Base-by-base conservation (phyloP, 2,329 filamentous ascomycete species). In the Aspergillus novoparasiticus region DNA sequence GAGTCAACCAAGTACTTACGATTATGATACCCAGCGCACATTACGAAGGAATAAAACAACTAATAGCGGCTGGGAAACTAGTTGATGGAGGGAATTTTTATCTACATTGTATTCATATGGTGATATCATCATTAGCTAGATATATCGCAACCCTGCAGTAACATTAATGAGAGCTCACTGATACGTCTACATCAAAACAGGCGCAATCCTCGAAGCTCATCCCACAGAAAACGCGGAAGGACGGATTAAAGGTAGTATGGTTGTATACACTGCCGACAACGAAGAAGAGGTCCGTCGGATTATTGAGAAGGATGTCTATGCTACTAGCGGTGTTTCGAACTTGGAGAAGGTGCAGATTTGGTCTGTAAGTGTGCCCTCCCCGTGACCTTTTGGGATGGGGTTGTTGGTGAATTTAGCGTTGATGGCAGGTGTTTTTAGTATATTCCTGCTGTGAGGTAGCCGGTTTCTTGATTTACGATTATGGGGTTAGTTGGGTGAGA, bases 291-390 rank as follows among this genome's bases (percentile, higher is more conserved):
- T 69, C 5, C 61, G 58, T 2, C 14, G 57, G 9, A 54, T 69
- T 23, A 64, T 70, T 10, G 59, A 63, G 3, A 63, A 64, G 6
- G 67, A 71, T 26, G 54, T 68, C 3, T 67, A 71, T 12, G 60
- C 68, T 1, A 67, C 55, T 3, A 68, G 62, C 46, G 69, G 68
- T 4, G 66, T 70, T 1, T 70, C 68, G 69, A 66, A 71, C 43
- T 19, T 70, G 51, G 63, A 64, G 6, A 69, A 62, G 28, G 56
- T 59, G 2, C 62, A 66, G 34, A 65, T 69, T 5, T 61, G 64
- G 34, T 66, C 69, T 9, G 66, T 67, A 54, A 28, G 21, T 30
- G 45, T 19, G 11, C 21, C 6, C 14, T 19, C 16, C 39, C 16
- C 8, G 16, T 19, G 16, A 41, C 39, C 4, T 19, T 46, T 8